phyloP scores from a whole-genome alignment of 441 rosid species.

The Geranium incanum region DNA sequence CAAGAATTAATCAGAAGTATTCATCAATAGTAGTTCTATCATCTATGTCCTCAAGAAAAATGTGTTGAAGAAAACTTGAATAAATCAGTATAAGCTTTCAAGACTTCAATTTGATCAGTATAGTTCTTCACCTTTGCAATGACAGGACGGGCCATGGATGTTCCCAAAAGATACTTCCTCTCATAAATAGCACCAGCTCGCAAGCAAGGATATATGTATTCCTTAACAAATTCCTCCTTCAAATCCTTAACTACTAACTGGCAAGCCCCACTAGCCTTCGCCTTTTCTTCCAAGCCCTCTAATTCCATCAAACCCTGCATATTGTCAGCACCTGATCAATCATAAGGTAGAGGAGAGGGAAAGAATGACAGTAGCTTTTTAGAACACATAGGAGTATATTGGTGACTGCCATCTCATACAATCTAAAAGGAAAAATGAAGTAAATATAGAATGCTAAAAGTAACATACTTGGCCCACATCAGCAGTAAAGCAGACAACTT shows the following conservation, averaged over 20 bases:
- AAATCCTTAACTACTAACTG: conserved; percentile 86
- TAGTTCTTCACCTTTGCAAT: conserved; percentile 66
- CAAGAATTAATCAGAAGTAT: neutral
- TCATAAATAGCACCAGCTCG: conserved; percentile 92
- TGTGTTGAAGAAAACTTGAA: neutral
- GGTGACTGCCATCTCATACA: neutral
- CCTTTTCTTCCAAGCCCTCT: conserved; percentile 86
- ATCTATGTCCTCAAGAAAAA: neutral
- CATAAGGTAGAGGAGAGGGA: neutral
- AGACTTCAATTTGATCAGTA: neutral
- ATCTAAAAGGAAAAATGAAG: neutral
- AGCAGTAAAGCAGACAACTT: conserved; percentile 96
- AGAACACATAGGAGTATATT: neutral
- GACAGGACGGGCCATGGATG: conserved; percentile 97
- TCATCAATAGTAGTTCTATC: neutral
- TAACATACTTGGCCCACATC: conserved; percentile 89
- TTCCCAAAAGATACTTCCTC: conserved; percentile 85
- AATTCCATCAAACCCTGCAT: conserved; percentile 68
- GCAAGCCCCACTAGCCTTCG: conserved; percentile 91
- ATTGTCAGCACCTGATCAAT: conserved; percentile 15
- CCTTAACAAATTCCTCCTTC: conserved; percentile 79
- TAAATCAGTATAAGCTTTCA: neutral
- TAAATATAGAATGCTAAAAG: neutral
- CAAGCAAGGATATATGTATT: conserved; percentile 74
- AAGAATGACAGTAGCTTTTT: neutral